Evolutionary conservation across 169 alveolate species (phyloP).

Genomic region (Perkinsus chesapeaki): DNA sequence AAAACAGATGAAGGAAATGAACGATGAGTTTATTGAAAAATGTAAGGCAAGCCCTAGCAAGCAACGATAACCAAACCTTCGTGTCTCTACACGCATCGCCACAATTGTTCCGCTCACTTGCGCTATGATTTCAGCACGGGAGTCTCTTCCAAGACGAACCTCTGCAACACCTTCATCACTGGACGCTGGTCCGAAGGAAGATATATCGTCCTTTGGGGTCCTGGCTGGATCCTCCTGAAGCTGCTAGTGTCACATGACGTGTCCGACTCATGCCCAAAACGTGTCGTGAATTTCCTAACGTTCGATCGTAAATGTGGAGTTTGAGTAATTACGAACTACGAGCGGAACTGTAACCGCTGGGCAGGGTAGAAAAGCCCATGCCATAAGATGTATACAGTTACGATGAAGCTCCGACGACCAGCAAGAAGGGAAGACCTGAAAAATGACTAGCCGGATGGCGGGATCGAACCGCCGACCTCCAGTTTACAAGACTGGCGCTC

Average conservation of each 20-base stretch:
- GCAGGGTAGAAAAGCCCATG: too few species aligned
- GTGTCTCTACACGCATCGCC: not conserved
- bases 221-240: not conserved
- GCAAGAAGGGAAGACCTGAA: not conserved
- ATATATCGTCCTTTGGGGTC: not conserved
- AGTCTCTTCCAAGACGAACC: not conserved
- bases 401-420: too few species aligned
- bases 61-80: too few species aligned
- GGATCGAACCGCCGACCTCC: conserved; percentile 5
- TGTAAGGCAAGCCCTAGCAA: too few species aligned
- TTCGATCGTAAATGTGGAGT: not conserved
- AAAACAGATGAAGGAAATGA: not conserved
- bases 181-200: not conserved
- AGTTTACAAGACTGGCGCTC: conserved; percentile 1
- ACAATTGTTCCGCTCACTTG: not conserved
- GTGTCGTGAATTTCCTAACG: too few species aligned
- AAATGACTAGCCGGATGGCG: not conserved
- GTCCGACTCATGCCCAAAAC: too few species aligned
- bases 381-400: too few species aligned
- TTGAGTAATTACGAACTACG: too few species aligned
- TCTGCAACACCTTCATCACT: not conserved
- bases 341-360: too few species aligned
- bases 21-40: not conserved
- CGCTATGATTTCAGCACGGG: not conserved
- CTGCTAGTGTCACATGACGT: not conserved